Conservation (phyloP, 2,329 filamentous ascomycete genomes). For the Arthroderma sp. region DNA sequence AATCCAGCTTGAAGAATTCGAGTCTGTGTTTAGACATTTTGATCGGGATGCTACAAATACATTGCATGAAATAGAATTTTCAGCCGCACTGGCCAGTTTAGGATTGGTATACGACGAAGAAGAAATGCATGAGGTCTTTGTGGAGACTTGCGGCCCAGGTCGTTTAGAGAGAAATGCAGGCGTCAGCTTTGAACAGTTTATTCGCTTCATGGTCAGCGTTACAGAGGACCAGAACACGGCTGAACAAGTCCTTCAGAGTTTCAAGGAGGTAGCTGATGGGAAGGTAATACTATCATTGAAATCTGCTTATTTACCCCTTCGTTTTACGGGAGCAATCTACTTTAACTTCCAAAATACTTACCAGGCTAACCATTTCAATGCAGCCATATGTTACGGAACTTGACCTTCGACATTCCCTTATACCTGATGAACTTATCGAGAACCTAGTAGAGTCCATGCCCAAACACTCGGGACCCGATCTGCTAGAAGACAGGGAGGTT, state of each 20-base stretch:
- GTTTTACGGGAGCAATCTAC: neutral
- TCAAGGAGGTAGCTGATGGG: constrained; percentile 92
- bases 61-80: constrained; percentile 87
- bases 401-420: constrained; percentile 84
- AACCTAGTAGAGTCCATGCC: constrained; percentile 83
- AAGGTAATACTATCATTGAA: constrained; percentile 43
- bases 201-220: constrained; percentile 97
- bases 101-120: constrained; percentile 93
- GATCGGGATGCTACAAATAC: constrained; percentile 86
- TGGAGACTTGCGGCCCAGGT: constrained; percentile 58
- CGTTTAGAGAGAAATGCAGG: constrained; percentile 49
- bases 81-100: constrained; percentile 83
- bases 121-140: constrained; percentile 94
- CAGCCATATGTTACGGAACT: constrained; percentile 93
- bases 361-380: neutral
- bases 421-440: constrained; percentile 94
- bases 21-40: constrained; percentile 96
- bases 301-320: neutral
- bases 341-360: constrained; percentile 2
- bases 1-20: constrained; percentile 96
- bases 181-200: constrained; percentile 97
- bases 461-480: constrained; percentile 67
- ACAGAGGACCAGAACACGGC: constrained; percentile 98
- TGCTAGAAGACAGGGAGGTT: constrained; percentile 69
- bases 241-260: constrained; percentile 96